These are phyloP conservation scores for Scenedesmus sp. DNA, from an alignment of 163 green algal species.

Conservation along the genomic window DNA sequence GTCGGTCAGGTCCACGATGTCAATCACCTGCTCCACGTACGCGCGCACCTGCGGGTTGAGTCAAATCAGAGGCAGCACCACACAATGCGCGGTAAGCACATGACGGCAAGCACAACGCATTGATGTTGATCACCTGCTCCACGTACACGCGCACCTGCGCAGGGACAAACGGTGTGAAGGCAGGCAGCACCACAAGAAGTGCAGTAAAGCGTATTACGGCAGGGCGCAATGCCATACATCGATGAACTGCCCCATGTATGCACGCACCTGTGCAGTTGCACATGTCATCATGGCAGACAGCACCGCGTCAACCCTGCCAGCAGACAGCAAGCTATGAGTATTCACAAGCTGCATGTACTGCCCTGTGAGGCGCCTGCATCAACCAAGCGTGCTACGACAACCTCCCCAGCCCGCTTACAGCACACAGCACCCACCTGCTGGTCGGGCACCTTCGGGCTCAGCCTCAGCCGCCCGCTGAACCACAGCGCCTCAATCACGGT, in stretches of 20 bases:
- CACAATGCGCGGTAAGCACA: neutral
- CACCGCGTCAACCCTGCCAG: too few relatives aligned
- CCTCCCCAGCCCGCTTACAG: too few relatives aligned
- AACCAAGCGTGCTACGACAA: too few relatives aligned
- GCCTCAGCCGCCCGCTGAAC: conserved; percentile 61
- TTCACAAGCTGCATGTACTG: neutral
- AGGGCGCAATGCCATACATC: too few relatives aligned
- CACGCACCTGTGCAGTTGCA: too few relatives aligned
- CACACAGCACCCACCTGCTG: neutral
- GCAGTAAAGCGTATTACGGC: too few relatives aligned
- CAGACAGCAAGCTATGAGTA: too few relatives aligned
- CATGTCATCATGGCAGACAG: too few relatives aligned
- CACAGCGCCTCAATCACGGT: conserved; percentile 70
- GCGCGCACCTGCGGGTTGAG: conserved; percentile 12
- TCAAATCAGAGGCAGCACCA: neutral
- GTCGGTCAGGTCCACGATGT: conserved; percentile 44
- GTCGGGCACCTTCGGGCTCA: conserved; percentile 48
- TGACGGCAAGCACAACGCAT: too few relatives aligned
- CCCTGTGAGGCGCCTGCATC: neutral
- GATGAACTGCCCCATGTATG: too few relatives aligned
- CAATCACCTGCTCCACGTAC: conserved; percentile 48
- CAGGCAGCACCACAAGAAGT: too few relatives aligned
- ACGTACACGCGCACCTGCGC: conserved; percentile 26
- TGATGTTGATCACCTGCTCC: conserved; percentile 4
- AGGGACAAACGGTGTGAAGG: neutral